phyloP scores from a whole-genome alignment of 2,329 filamentous ascomycete genomes.

The Paracoccidioides brasiliensis region DNA sequence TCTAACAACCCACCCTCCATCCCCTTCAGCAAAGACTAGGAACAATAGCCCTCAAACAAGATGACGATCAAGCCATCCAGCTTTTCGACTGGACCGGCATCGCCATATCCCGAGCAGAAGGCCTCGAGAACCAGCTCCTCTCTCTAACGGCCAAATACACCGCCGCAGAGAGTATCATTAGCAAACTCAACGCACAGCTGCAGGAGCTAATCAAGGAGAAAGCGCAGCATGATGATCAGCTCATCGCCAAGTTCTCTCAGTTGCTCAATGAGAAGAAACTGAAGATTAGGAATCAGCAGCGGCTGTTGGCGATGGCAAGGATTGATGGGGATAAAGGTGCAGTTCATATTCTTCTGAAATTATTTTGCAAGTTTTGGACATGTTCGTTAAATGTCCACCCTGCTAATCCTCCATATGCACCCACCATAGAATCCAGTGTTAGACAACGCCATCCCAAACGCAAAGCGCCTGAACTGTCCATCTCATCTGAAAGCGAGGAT shows the following conservation, averaged over 20 bases:
- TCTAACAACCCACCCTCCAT: too few species aligned
- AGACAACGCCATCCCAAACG: constrained; percentile 15
- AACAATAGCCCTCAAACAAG: constrained; percentile 37
- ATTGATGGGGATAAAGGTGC: constrained; percentile 27
- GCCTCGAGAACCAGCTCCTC: constrained; percentile 30
- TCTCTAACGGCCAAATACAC: constrained; percentile 28
- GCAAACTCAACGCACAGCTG: constrained; percentile 41
- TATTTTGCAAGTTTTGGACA: background rate
- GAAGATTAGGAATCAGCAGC: constrained; percentile 50
- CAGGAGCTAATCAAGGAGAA: constrained; percentile 46
- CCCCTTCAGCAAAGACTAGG: constrained; percentile 39
- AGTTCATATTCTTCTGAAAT: too few species aligned
- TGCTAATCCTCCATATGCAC: constrained; percentile 17
- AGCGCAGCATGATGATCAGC: constrained; percentile 41
- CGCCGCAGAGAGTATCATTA: constrained; percentile 38
- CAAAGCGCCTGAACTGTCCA: constrained; percentile 11
- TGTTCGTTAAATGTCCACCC: too few species aligned
- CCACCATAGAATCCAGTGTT: constrained; percentile 1
- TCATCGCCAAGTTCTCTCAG: constrained; percentile 45
- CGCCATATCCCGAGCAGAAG: constrained; percentile 33
- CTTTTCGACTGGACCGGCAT: constrained; percentile 44
- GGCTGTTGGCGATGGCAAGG: constrained; percentile 40
- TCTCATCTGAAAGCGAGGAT: constrained; percentile 19
- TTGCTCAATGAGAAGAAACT: constrained; percentile 52
- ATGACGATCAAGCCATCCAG: constrained; percentile 43